Conservation (phyloP, 1,139 yeast species). For the Pichia sp. region DNA sequence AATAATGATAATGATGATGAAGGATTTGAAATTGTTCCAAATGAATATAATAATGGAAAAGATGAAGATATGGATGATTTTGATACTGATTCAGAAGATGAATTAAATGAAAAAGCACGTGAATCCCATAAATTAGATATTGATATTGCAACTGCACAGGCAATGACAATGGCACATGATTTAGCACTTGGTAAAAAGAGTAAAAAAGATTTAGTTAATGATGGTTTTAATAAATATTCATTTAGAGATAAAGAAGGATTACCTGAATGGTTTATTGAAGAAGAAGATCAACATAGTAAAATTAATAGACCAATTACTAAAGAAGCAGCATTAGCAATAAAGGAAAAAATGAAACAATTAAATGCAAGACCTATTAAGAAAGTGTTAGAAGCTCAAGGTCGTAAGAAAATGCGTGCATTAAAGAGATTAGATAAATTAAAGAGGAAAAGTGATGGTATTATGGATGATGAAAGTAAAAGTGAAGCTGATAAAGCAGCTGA, state of each 20-base stretch:
- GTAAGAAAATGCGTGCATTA: conserved; percentile 92
- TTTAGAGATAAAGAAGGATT: conserved; percentile 86
- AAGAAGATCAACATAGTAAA: conserved; percentile 81
- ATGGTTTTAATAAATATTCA: conserved; percentile 86
- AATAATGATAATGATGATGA: conserved; percentile 21
- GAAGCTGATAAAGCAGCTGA: conserved; percentile 95
- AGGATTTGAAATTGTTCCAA: conserved; percentile 52
- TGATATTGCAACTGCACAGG: conserved; percentile 88
- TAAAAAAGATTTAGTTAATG: conserved; percentile 79
- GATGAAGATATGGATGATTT: conserved; percentile 37
- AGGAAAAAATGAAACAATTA: conserved; percentile 81
- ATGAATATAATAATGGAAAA: conserved; percentile 30
- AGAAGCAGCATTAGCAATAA: conserved; percentile 90
- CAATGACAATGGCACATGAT: conserved; percentile 97
- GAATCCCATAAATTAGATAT: conserved; percentile 54
- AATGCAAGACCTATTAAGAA: conserved; percentile 98
- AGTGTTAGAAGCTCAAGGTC: conserved; percentile 93
- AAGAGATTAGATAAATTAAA: conserved; percentile 83
- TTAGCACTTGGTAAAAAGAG: conserved; percentile 83
- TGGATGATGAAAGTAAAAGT: conserved; percentile 79
- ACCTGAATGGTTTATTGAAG: conserved; percentile 95
- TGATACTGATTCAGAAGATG: conserved; percentile 46
- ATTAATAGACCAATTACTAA: conserved; percentile 88
- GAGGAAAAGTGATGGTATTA: conserved; percentile 89
- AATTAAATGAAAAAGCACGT: conserved; percentile 36